Evolutionary conservation across 371 early-diverging fungal genomes (phyloP), one percentile per base, ranked within the genome.

Genomic region (Basidiobolus meristosporus): DNA sequence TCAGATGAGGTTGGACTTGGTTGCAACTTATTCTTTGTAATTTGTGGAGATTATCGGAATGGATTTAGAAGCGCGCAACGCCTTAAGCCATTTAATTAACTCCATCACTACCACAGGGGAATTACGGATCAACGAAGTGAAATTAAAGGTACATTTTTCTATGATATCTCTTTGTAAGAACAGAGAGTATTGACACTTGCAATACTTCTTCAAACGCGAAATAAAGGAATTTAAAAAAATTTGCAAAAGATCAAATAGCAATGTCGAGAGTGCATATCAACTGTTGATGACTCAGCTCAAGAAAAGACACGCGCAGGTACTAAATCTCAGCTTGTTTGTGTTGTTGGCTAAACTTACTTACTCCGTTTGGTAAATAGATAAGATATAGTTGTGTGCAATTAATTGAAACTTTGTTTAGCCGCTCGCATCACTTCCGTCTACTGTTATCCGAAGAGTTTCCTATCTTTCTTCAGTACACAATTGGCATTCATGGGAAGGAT

Each of bases 291-390:
- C 51, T 14, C 66, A 70, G 36, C 48, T 77, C 30, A 46, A 57
- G 39, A 73, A 68, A 44, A 60, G 63, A 32, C 80, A 80, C 51
- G 60, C 81, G 7, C 76, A 76, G 60, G 69, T 68, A 50, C 21
- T 35, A 34, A 41, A 11, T 23, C 21, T 15, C 29, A 1, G n/a
- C 29, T 36, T 36, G 16, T 7, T 14, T 43, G 16, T n/a, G 31
- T 16, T 31, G 32, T 26, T 15, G 33, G 30, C 11, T 29, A 22
- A 19, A 20, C 11, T 31, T 5, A n/a, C n/a, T n/a, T n/a, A n/a
- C n/a, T 14, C 23, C 22, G 18, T n/a, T 17, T 17, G 38, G 18
- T 17, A 3, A 5, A 14, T 38, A 38, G n/a, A 7, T 7, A 36
- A 23, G 38, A 18, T 34, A 38, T 14, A 26, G 42, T 29, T 39